A percentile compares a stretch with the other conserved stretches of the same genome.
These are phyloP conservation scores for Lasiosphaeria hispida DNA, from an alignment of 495 filamentous ascomycete genomes.

Conservation along the genomic window DNA sequence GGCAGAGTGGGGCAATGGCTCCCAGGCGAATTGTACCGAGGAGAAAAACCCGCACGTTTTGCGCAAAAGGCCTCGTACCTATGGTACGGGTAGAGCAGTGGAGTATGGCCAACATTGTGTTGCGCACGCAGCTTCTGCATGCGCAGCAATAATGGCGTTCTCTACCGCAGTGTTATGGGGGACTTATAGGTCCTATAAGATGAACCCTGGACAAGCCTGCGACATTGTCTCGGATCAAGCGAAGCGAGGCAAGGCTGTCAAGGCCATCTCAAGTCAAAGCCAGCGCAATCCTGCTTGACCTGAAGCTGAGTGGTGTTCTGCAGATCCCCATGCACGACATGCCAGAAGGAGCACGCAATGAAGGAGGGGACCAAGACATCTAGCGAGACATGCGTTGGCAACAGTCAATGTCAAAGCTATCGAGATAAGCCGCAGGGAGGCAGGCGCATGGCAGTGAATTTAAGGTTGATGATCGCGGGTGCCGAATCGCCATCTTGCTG, in stretches of 20 bases:
- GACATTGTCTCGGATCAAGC: no score
- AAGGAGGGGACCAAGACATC: background rate
- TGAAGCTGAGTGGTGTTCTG: background rate
- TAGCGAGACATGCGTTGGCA: background rate
- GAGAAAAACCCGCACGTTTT: constrained; percentile 2
- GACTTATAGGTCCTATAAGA: no score
- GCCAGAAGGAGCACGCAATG: constrained; percentile 1
- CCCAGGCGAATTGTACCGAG: background rate
- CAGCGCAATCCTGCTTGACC: background rate
- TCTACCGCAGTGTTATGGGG: no score
- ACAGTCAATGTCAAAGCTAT: no score
- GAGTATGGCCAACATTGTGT: background rate
- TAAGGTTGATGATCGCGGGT: constrained; percentile 31
- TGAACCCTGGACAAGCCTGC: no score
- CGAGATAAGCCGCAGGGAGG: no score
- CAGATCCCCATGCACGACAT: constrained; percentile 9
- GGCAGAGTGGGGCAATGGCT: background rate
- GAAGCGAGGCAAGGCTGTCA: no score
- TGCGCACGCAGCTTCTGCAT: no score
- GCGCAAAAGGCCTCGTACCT: background rate
- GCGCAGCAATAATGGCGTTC: no score
- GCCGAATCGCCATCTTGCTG: constrained; percentile 15
- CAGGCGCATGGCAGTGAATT: constrained; percentile 7
- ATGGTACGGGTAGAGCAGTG: background rate
- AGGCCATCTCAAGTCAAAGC: no score